Conservation (phyloP, 2,329 filamentous ascomycete species). For the Cordyceps militaris region DNA sequence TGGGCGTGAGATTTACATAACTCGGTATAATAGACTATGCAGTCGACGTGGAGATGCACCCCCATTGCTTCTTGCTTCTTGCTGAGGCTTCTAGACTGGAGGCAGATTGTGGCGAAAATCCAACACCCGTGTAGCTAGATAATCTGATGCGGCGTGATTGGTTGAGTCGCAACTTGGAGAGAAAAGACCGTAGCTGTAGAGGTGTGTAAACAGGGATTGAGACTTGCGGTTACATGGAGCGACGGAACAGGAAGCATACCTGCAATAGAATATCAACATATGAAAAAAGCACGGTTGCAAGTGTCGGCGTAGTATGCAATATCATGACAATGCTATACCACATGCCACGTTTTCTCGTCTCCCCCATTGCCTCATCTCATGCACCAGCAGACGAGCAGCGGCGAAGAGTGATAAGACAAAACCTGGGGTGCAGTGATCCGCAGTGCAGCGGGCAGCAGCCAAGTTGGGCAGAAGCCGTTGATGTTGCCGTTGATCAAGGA, state of each 20-base stretch:
- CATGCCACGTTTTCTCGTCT: background rate
- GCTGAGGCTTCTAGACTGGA: background rate
- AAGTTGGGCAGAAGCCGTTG: background rate
- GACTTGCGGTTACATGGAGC: background rate
- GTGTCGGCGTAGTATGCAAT: conserved; percentile 6
- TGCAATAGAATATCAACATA: background rate
- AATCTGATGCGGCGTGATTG: background rate
- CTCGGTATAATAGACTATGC: background rate
- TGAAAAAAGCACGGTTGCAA: background rate
- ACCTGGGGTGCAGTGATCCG: conserved; percentile 12
- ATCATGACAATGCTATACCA: background rate
- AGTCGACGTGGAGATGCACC: background rate
- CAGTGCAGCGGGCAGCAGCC: background rate
- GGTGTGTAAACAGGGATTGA: background rate
- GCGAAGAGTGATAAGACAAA: background rate
- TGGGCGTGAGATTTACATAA: background rate
- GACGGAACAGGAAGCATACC: background rate
- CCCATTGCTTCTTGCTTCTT: background rate
- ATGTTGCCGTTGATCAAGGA: background rate
- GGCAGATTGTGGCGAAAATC: background rate
- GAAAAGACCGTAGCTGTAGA: background rate
- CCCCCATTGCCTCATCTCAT: background rate
- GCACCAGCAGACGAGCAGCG: background rate
- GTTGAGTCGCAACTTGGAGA: background rate
- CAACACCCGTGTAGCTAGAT: background rate